Evolutionary conservation across 1,284 basidiomycete genomes (phyloP).

Genomic region (Takashimella koratensis): DNA sequence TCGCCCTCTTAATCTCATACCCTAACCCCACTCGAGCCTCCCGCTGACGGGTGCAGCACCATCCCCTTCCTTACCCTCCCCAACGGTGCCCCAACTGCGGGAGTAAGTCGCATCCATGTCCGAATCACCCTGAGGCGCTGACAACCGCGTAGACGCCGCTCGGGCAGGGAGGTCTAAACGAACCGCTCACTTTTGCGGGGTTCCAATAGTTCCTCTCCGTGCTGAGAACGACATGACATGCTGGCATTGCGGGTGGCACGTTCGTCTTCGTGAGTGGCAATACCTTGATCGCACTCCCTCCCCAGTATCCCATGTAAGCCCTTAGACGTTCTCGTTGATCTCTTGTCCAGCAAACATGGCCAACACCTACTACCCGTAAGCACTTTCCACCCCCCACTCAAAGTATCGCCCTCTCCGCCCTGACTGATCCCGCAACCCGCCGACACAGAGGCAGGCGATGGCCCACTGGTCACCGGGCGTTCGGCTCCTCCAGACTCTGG

Average conservation of each 20-base stretch:
- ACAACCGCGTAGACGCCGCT: slow-evolving; percentile 11
- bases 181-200: slow-evolving; percentile 26
- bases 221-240: slow-evolving; percentile 19
- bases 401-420: too few relatives aligned
- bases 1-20: not conserved
- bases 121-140: not conserved
- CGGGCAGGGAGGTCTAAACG: slow-evolving; percentile 12
- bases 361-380: slow-evolving; percentile 25
- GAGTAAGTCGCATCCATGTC: slow-evolving; percentile 5
- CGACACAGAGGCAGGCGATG: too few relatives aligned
- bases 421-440: too few relatives aligned
- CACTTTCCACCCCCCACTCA: too few relatives aligned
- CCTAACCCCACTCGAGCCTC: too few relatives aligned
- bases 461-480: slow-evolving; percentile 13
- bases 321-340: too few relatives aligned
- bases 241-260: slow-evolving; percentile 20
- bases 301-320: not conserved
- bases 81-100: slow-evolving; percentile 13
- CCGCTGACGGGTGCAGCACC: slow-evolving; percentile 13
- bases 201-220: slow-evolving; percentile 20
- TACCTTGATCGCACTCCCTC: not conserved
- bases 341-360: not conserved
- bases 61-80: slow-evolving; percentile 4
- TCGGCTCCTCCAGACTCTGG: slow-evolving; percentile 9
- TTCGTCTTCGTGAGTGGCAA: slow-evolving; percentile 12